Percentiles rank a stretch among this genome's conserved stretches.
phyloP scores from a whole-genome alignment of 108 stramenopile genomes.

The Nitzschia sp. region DNA sequence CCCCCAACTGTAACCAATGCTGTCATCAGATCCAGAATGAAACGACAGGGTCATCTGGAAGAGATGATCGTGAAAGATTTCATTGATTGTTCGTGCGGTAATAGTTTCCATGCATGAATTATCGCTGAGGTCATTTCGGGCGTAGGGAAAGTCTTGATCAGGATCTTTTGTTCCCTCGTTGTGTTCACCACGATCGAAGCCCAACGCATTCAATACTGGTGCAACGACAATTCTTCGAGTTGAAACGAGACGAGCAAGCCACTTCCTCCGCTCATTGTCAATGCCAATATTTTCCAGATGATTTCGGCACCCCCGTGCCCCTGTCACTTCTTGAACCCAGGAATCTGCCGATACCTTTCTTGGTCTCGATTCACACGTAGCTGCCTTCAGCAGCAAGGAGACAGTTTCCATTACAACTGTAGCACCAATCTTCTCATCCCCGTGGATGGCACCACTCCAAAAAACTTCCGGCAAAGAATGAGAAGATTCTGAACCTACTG shows the following conservation, averaged over 20 bases:
- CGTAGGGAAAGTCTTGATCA: constrained; percentile 53
- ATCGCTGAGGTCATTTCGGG: constrained; percentile 9
- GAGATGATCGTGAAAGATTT: constrained; percentile 84
- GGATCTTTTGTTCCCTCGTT: constrained; percentile 38
- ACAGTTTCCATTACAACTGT: constrained; percentile 49
- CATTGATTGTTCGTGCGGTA: constrained; percentile 86
- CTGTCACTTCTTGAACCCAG: constrained; percentile 8
- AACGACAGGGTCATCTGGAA: constrained; percentile 91
- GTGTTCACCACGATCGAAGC: constrained; percentile 43
- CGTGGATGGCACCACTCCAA: constrained; percentile 86
- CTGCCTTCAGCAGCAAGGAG: constrained; percentile 47
- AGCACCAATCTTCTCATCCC: constrained; percentile 92
- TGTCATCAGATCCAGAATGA: constrained; percentile 91
- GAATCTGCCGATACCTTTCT: not conserved
- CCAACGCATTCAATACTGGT: constrained; percentile 80
- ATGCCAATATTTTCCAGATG: constrained; percentile 43
- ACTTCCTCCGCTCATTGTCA: constrained; percentile 44
- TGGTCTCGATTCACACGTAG: constrained; percentile 71
- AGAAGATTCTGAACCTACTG: constrained; percentile 51
- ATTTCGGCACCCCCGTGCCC: constrained; percentile 43
- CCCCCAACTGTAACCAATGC: constrained; percentile 93
- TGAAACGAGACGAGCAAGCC: constrained; percentile 79
- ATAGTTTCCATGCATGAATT: constrained; percentile 82
- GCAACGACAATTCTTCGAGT: constrained; percentile 77
- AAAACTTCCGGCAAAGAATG: constrained; percentile 85